Evolutionary conservation across 768 basidiomycete species (phyloP), one percentile per base, ranked within the genome.

Genomic region (Tricholoma sp.): DNA sequence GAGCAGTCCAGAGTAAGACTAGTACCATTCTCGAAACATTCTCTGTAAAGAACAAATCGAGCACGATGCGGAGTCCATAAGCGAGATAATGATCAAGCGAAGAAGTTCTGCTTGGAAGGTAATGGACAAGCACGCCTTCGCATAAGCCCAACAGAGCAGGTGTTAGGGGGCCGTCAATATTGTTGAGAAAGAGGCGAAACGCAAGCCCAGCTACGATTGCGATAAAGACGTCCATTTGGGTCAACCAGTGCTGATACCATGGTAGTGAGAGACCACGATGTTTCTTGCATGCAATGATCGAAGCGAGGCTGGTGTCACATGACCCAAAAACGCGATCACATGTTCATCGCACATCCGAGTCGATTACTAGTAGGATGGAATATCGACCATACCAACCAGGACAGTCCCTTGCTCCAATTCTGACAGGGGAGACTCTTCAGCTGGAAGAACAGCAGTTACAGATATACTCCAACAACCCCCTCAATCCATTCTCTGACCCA

Each of bases 401-500:
- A 2, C 83, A 85, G 63, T 76, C 76, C 52, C 72, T 86, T 14
- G 80, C 75, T 32, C 84, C 85, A 0, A 86, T 86, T 43, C 73
- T 81, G 54, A 86, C 85, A 5, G 85, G 85, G 32, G 84, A 86
- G 67, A 85, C 84, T 0, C 73, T 86, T 18, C 78, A 85, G 50
- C 65, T 84, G 8, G 78, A 79, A 4, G 73, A 73, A n/a, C 59
- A 53, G 64, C 67, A 56, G 49, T 59, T 67, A 43, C 60, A 69
- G 54, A 57, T 62, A 31, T 69, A 67, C 32, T 27, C 59, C 46
- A 57, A 64, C 53, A 7, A 19, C 4, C 66, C 61, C 62, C 63
- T 64, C 29, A 59, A 71, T 62, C 68, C 71, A 7, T 66, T 62
- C 63, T 32, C 58, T 50, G 37, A 69, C 58, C 29, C 21, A 4